phyloP scores from a whole-genome alignment of 192 early-diverging fungal genomes.

The Powellomyces hirtus region DNA sequence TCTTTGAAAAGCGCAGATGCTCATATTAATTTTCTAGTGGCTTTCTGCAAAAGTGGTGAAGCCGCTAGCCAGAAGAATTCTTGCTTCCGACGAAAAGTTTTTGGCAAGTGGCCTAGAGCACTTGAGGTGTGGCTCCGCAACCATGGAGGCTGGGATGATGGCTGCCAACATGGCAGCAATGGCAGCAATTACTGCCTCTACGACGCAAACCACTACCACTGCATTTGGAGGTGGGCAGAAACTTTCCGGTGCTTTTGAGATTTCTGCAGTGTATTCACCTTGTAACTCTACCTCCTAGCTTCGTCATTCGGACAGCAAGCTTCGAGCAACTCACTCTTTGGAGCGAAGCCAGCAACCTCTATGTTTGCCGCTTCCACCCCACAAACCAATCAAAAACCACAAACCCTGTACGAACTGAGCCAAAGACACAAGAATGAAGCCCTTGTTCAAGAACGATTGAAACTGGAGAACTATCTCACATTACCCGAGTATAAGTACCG shows the following conservation, averaged over 20 bases:
- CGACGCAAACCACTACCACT: background rate
- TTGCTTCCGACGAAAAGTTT: constrained; percentile 6
- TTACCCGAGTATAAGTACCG: constrained; percentile 36
- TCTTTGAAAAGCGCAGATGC: too few relatives aligned
- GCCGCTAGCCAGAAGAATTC: constrained; percentile 26
- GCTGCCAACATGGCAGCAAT: constrained; percentile 21
- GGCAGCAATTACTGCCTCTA: constrained; percentile 10
- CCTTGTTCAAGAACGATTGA: constrained; percentile 38
- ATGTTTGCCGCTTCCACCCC: too few relatives aligned
- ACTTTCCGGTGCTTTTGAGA: too few relatives aligned
- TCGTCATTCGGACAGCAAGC: too few relatives aligned
- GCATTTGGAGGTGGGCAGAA: too few relatives aligned
- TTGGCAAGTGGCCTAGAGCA: constrained; percentile 2
- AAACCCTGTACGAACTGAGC: constrained; percentile 27
- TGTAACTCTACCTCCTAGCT: too few relatives aligned
- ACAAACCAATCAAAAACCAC: constrained; percentile 13
- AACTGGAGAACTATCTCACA: constrained; percentile 40
- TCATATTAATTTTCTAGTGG: constrained; percentile 25
- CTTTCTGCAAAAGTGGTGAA: constrained; percentile 21
- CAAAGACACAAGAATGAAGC: constrained; percentile 17
- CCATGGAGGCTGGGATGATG: constrained; percentile 21
- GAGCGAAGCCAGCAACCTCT: background rate
- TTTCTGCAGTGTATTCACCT: too few relatives aligned
- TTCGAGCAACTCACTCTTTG: background rate
- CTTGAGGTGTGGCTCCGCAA: constrained; percentile 18